phyloP scores from a whole-genome alignment of 148 eudicot genomes.

The Camellia granthamiana region DNA sequence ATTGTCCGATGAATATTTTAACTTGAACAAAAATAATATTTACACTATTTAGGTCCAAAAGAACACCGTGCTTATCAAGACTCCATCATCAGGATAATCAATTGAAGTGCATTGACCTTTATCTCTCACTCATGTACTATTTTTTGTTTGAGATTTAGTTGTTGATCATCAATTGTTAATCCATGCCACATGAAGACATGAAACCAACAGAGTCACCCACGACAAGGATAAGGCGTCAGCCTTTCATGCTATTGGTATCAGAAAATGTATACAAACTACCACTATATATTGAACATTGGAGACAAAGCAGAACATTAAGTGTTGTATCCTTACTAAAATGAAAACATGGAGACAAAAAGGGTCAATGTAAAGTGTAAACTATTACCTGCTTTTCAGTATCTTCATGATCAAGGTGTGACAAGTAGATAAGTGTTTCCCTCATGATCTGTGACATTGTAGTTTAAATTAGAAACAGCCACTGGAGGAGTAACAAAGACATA shows the following conservation, averaged over 20 bases:
- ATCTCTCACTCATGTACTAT: too few relatives aligned
- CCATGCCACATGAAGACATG: not conserved
- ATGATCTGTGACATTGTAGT: constrained; percentile 60
- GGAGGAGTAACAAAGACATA: not conserved
- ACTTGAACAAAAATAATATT: not conserved
- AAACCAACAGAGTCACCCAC: not conserved
- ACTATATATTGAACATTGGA: not conserved
- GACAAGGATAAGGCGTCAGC: not conserved
- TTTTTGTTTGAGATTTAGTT: too few relatives aligned
- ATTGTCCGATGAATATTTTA: not conserved
- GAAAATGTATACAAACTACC: not conserved
- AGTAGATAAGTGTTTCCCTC: constrained; percentile 93
- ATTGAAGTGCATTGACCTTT: too few relatives aligned
- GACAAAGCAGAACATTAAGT: not conserved
- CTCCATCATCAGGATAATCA: too few relatives aligned
- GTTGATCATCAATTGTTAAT: not conserved
- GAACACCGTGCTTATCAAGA: not conserved
- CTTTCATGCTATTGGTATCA: not conserved
- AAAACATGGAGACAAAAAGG: not conserved
- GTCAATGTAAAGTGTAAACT: not conserved
- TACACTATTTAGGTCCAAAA: not conserved
- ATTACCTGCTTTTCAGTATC: constrained; percentile 98
- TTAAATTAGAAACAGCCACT: constrained; percentile 15
- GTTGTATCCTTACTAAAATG: not conserved
- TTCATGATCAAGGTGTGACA: constrained; percentile 95